Base-by-base conservation (phyloP, 2,329 filamentous ascomycete genomes). In the Zymoseptoria brevis region DNA sequence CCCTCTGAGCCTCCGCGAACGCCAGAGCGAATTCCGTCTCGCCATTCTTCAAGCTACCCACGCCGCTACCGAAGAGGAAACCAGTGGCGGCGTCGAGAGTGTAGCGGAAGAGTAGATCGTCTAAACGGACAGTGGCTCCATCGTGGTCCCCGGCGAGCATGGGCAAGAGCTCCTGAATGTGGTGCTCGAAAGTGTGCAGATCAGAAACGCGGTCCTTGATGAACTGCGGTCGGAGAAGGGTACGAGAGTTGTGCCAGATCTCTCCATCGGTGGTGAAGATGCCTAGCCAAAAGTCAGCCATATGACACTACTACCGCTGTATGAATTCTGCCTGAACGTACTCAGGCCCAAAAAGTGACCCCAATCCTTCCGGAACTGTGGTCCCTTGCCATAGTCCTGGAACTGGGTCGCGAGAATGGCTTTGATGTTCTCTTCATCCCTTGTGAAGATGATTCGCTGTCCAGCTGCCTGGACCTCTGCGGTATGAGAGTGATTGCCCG, bases 331-430 rank as follows among this genome's bases (percentile, higher is more conserved):
- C 50, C 53, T 16, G 19, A 89, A 90, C 77, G 89, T 90, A 75
- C 84, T 83, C 67, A 90, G 82, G 22, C 88, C 88, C 19, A 96
- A 77, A 63, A 89, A 95, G 13, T 85, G 22, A 59, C 83, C 80
- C 87, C 88, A 95, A 55, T 91, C 87, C 8, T 74, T 66, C 67
- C 92, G 87, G 75, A 96, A 96, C 21, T 79, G 74, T 62, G 84
- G 75, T 6, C 91, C 90, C 72, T 96, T 91, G 67, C 91, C 92
- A 70, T 86, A 96, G 69, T 96, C 89, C 49, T 76, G 75, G 70
- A 96, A 96, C 70, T 96, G 90, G 1, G 87, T 88, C 0, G 91
- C 89, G n/a, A 96, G 79, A 21, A 96, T 81, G 5, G 92, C 89
- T 73, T 96, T 96, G 77, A 96, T 88, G 71, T 96, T 96, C 69